A percentile compares a stretch with the other conserved stretches of the same genome.
phyloP scores from a whole-genome alignment of 2,329 filamentous ascomycete genomes.

The Fusarium sp. region DNA sequence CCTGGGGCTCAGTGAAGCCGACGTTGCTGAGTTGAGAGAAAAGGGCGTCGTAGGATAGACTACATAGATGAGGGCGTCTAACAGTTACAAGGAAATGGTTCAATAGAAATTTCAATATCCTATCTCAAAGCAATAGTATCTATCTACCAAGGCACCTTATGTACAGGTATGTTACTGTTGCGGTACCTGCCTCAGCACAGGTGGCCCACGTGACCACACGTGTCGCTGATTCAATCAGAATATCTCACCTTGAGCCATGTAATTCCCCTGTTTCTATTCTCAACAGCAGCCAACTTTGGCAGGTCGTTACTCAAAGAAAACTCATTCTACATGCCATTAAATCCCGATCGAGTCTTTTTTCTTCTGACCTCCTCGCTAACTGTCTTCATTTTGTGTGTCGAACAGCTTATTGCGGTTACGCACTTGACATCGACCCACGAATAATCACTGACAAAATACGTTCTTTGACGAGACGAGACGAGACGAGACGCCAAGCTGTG shows the following conservation, averaged over 20 bases:
- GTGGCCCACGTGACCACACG: conserved; percentile 31
- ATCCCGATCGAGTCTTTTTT: background rate
- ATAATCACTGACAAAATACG: conserved; percentile 14
- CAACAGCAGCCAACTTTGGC: conserved; percentile 10
- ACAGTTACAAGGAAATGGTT: background rate
- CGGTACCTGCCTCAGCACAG: background rate
- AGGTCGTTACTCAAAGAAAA: background rate
- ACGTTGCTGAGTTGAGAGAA: conserved; percentile 69
- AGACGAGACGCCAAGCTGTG: conserved; percentile 10
- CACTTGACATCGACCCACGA: conserved; percentile 2
- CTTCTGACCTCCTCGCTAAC: background rate
- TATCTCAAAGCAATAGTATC: background rate
- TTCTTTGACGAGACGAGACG: background rate
- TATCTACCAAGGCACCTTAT: no score
- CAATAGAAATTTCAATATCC: background rate
- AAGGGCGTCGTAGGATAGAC: conserved; percentile 71
- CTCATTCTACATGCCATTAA: background rate
- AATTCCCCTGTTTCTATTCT: conserved; percentile 15
- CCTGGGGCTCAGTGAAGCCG: conserved; percentile 65
- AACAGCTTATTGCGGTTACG: background rate
- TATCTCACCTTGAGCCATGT: conserved; percentile 28
- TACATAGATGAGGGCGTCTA: no score
- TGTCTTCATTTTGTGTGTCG: background rate
- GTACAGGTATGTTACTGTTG: no score
- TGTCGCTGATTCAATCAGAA: conserved; percentile 15